Percentiles rank a stretch among this genome's conserved stretches.
Conservation (phyloP, 805 yeast species). For the Teunomyces stri region DNA sequence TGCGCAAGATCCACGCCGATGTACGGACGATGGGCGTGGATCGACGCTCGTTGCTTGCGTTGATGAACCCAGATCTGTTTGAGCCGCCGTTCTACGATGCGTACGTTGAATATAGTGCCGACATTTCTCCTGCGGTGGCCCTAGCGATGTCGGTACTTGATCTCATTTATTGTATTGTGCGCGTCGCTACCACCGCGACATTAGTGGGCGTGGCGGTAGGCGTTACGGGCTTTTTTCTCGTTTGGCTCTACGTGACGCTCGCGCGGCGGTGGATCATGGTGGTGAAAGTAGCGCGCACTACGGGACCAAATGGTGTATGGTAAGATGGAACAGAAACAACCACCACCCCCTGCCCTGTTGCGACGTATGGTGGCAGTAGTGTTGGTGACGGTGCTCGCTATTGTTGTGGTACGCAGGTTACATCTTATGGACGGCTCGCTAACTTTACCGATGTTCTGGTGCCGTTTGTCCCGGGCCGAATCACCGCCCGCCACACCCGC, state of each 20-base stretch:
- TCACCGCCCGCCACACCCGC: neutral
- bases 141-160: constrained; percentile 10
- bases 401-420: neutral
- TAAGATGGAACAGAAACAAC: neutral
- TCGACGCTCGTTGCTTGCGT: constrained; percentile 4
- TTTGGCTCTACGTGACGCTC: constrained; percentile 14
- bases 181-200: constrained; percentile 13
- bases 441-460: too few relatives aligned
- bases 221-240: constrained; percentile 9
- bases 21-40: neutral
- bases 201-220: constrained; percentile 12
- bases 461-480: too few relatives aligned
- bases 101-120: constrained; percentile 8
- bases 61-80: constrained; percentile 20
- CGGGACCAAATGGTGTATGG: neutral
- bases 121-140: neutral
- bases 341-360: neutral
- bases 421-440: neutral
- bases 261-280: constrained; percentile 14
- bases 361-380: neutral
- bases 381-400: neutral
- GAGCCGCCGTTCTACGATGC: constrained; percentile 26
- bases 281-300: neutral
- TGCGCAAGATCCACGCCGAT: constrained; percentile 5
- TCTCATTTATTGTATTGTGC: constrained; percentile 15